Evolutionary conservation across 768 basidiomycete species (phyloP).

Genomic region (Coprinopsis strossmayeri): DNA sequence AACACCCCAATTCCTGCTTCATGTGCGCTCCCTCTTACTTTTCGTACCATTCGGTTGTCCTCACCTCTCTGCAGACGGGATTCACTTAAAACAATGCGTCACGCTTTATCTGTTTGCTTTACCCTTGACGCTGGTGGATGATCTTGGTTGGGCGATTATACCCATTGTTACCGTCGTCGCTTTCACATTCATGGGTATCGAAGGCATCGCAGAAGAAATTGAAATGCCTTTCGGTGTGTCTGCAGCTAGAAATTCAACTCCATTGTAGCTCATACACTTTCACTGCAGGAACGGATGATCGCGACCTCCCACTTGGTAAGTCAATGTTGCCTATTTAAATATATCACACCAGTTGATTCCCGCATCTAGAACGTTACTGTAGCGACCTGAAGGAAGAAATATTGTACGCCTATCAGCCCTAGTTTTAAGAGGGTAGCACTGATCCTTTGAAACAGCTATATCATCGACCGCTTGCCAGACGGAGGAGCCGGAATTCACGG

Average conservation of each 20-base stretch:
- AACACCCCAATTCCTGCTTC: constrained; percentile 80
- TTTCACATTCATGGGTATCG: constrained; percentile 91
- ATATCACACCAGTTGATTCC: constrained; percentile 1
- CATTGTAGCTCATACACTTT: background rate
- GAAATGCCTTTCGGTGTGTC: constrained; percentile 87
- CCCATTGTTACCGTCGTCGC: constrained; percentile 84
- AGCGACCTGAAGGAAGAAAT: constrained; percentile 83
- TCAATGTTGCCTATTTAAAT: background rate
- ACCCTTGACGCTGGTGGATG: constrained; percentile 78
- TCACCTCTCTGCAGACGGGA: constrained; percentile 48
- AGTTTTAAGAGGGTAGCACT: background rate
- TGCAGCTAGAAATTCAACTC: background rate
- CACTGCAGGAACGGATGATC: constrained; percentile 45
- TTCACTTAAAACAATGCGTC: constrained; percentile 95
- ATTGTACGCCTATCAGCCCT: constrained; percentile 38
- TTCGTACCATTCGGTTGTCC: background rate
- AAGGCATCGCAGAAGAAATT: constrained; percentile 92
- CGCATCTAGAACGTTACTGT: constrained; percentile 66
- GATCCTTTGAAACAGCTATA: constrained; percentile 41
- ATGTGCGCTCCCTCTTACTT: constrained; percentile 35
- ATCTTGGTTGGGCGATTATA: constrained; percentile 78
- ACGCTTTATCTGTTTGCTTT: constrained; percentile 87
- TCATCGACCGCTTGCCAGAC: constrained; percentile 64
- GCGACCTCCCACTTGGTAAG: constrained; percentile 72
- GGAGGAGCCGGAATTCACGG: constrained; percentile 65